Evolutionary conservation across 2,329 filamentous ascomycete species (phyloP).

Genomic region (Macroventuria anomochaeta): DNA sequence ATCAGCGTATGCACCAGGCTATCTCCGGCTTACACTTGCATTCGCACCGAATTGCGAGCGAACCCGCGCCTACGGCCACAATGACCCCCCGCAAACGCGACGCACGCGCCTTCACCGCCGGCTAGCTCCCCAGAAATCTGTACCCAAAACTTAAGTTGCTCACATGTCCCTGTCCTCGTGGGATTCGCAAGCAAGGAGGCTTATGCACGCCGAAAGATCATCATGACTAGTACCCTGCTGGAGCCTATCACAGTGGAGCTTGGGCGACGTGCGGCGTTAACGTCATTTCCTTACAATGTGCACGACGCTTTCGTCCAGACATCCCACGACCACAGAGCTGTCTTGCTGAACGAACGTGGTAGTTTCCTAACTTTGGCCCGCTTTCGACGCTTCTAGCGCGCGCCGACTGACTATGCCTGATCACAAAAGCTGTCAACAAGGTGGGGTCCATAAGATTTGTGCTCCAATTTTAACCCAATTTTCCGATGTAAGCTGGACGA

Average conservation of each 20-base stretch:
- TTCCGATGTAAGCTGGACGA: constrained; percentile 22
- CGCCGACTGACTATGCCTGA: constrained; percentile 21
- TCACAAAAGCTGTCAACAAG: constrained; percentile 21
- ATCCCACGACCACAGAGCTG: constrained; percentile 37
- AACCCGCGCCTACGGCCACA: constrained; percentile 14
- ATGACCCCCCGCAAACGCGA: constrained; percentile 30
- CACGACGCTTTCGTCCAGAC: constrained; percentile 16
- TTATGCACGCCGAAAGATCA: constrained; percentile 21
- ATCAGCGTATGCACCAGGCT: constrained; percentile 27
- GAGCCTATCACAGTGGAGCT: constrained; percentile 23
- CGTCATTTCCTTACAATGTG: constrained; percentile 29
- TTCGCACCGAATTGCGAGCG: constrained; percentile 1
- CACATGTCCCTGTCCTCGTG: constrained; percentile 7
- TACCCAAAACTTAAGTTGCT: constrained; percentile 10
- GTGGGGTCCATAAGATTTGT: constrained; percentile 26
- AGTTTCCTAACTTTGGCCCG: constrained; percentile 25
- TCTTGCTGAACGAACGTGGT: constrained; percentile 34
- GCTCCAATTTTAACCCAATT: constrained; percentile 25
- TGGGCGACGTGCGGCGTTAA: constrained; percentile 21
- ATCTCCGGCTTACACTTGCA: constrained; percentile 39
- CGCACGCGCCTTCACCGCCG: constrained; percentile 32
- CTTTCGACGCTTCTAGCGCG: constrained; percentile 27
- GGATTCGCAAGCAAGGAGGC: constrained; percentile 18
- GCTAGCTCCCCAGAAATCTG: constrained; percentile 23
- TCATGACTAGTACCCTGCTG: constrained; percentile 5